Base-by-base conservation (phyloP, 768 basidiomycete genomes). In the Leccinellum albellum region DNA sequence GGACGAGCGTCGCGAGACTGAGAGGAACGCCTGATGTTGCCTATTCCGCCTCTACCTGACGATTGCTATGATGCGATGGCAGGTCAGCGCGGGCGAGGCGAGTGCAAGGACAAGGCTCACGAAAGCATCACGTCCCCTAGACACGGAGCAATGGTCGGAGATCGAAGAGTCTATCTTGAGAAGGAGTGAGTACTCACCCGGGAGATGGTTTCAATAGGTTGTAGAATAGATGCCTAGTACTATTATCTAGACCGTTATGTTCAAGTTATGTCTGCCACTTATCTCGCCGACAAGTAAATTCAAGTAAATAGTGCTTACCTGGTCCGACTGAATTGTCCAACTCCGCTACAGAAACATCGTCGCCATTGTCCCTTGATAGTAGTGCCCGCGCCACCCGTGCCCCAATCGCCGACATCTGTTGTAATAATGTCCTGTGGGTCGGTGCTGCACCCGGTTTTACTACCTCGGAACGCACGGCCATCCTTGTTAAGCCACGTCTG, bases 31-130 rank as follows among this genome's bases (percentile, higher is more conserved):
- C 82, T 79, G 56, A 89, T 85, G 70, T 90, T 90, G n/a, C 88
- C 88, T 4, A 76, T 21, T 10, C 88, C 88, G 7, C 88, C 88
- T 57, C 88, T 78, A 6, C 88, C 88, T 31, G 84, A 79, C 5
- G 85, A 85, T 32, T 74, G 70, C 80, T 83, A 45, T 32, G 21
- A 45, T 32, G 21, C 32, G 17, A 42, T 12, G 2, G 3, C 1
- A 12, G 4, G 24, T 60, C 21, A 60, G 55, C 1, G 21, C 23
- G 17, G 3, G 61, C 55, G 29, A 59, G 58, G 26, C 58, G 57
- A 15, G 26, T 52, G 13, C 8, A 17, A 35, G 14, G 3, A 35
- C 10, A 14, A 37, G 29, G 76, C 84, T 66, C 61, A 86, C 85
- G 56, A 80, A 79, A n/a, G 72, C 70, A 0, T 85, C 85, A 35